phyloP scores from a whole-genome alignment of 1,139 yeast genomes.

The Blastobotrys apis region DNA sequence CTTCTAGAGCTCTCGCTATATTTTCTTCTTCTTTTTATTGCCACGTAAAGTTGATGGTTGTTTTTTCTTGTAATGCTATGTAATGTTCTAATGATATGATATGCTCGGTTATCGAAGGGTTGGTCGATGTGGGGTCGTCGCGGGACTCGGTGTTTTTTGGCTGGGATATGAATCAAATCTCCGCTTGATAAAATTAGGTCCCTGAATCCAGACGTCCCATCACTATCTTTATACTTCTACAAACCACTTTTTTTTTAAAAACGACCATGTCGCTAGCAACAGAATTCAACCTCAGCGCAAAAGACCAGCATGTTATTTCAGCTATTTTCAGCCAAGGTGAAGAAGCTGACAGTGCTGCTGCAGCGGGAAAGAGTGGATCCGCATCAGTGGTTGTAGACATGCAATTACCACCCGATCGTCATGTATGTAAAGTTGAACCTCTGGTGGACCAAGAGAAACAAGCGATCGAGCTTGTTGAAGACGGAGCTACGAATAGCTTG shows the following conservation, averaged over 20 bases:
- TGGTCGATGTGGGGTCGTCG: too few species aligned
- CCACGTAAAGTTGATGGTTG: too few species aligned
- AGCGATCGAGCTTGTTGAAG: conserved; percentile 25
- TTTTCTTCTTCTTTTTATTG: too few species aligned
- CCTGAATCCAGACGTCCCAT: too few species aligned
- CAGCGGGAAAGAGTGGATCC: background rate
- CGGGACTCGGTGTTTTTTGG: too few species aligned
- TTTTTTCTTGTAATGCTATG: too few species aligned
- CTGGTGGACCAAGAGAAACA: conserved; percentile 25
- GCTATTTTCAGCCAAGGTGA: conserved; percentile 23
- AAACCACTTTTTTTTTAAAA: background rate
- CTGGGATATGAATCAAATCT: too few species aligned
- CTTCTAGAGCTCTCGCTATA: too few species aligned
- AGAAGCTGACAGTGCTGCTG: conserved; percentile 13
- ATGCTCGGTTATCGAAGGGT: too few species aligned
- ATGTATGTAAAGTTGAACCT: conserved; percentile 20
- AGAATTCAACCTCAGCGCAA: conserved; percentile 13
- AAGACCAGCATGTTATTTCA: conserved; percentile 23
- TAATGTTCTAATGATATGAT: too few species aligned
- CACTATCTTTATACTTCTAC: too few species aligned
- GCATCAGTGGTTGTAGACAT: conserved; percentile 21
- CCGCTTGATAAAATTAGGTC: too few species aligned
- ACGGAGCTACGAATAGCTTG: conserved; percentile 12
- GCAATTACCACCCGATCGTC: conserved; percentile 27
- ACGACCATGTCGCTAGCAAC: conserved; percentile 20